Evolutionary conservation across 1,284 basidiomycete genomes (phyloP), one percentile per base, ranked within the genome.

Genomic region (Melampsora occidentalis): DNA sequence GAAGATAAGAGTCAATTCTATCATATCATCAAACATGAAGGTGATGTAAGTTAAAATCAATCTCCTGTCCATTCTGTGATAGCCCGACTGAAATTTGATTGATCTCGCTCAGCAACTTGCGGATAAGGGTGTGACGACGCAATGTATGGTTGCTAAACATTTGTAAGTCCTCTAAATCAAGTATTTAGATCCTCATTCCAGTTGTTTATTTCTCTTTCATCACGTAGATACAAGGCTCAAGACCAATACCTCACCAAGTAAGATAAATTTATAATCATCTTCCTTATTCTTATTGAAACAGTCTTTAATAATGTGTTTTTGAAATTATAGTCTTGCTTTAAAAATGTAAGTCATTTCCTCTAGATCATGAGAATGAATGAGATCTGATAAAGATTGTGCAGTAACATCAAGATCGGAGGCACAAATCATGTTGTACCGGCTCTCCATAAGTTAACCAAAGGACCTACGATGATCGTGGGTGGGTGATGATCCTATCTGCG

Each of bases 161-260:
- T 14, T 75, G 72, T 75, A 48, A 59, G 72, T 39, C 1, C 16
- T 57, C 14, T 14, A 1, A 46, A 46, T 46, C 42, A 46, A 46
- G 42, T 16, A 14, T 46, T 46, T 16, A 16, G 14, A 46, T 46
- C 4, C 14, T 46, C 14, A 20, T 46, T 12, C 14, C 12, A 16
- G 42, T 46, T 16, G 42, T 16, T 46, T 16, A 46, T 46, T 16
- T 46, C 42, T 46, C 14, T 46, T 46, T 16, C 12, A 69, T 53
- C 65, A 31, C 12, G 12, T 59, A 75, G 65, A 16, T 59, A 61
- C 25, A 75, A 39, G 28, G 28, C 72, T 0, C 63, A 75, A 49
- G 72, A 75, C 49, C 72, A 75, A 68, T 75, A 75, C 33, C 53
- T 75, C 20, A 59, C 72, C 25, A 75, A 75, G 72, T 75, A 62